Percentiles rank a stretch among this genome's conserved stretches.
Conservation (phyloP, 768 basidiomycete species). For the Tricholoma sp. region DNA sequence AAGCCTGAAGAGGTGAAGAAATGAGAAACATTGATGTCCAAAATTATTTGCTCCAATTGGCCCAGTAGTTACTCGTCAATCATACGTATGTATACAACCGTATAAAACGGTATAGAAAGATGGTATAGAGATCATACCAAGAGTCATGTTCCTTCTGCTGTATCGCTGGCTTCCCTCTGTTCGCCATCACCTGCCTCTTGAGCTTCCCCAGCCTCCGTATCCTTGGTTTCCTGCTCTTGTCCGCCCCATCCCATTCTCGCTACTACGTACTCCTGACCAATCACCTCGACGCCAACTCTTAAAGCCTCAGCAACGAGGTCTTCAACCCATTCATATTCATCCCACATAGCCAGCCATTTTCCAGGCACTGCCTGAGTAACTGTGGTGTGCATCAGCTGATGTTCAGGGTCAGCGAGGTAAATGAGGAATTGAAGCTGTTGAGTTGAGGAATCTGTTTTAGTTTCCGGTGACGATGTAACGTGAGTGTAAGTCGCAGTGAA, state of each 20-base stretch:
- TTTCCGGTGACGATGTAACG: slow-evolving; percentile 25
- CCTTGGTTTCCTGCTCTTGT: slow-evolving; percentile 2
- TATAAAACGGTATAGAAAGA: too few relatives aligned
- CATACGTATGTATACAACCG: background rate
- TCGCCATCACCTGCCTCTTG: slow-evolving; percentile 6
- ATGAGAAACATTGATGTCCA: slow-evolving; percentile 19
- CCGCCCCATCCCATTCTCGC: slow-evolving; percentile 79
- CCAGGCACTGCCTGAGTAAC: slow-evolving; percentile 79
- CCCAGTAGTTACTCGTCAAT: slow-evolving; percentile 3
- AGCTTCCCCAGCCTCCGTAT: slow-evolving; percentile 7
- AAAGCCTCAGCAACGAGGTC: slow-evolving; percentile 87
- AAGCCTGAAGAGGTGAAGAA: slow-evolving; percentile 81
- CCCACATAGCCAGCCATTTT: slow-evolving; percentile 89
- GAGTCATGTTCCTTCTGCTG: slow-evolving; percentile 27
- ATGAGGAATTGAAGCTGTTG: slow-evolving; percentile 67
- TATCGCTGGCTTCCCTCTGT: slow-evolving; percentile 9
- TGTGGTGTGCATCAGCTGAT: slow-evolving; percentile 71
- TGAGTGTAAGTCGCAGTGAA: slow-evolving; percentile 56
- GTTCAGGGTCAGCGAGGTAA: slow-evolving; percentile 71
- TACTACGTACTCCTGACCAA: slow-evolving; percentile 90
- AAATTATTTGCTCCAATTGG: background rate
- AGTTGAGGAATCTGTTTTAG: slow-evolving; percentile 32
- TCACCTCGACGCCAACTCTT: slow-evolving; percentile 78
- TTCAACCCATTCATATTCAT: slow-evolving; percentile 94
- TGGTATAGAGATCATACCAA: slow-evolving; percentile 20